A percentile compares a stretch with the other conserved stretches of the same genome.
Conservation (phyloP, 1,284 basidiomycete species). For the Anthracocystis panici-leucophaei region DNA sequence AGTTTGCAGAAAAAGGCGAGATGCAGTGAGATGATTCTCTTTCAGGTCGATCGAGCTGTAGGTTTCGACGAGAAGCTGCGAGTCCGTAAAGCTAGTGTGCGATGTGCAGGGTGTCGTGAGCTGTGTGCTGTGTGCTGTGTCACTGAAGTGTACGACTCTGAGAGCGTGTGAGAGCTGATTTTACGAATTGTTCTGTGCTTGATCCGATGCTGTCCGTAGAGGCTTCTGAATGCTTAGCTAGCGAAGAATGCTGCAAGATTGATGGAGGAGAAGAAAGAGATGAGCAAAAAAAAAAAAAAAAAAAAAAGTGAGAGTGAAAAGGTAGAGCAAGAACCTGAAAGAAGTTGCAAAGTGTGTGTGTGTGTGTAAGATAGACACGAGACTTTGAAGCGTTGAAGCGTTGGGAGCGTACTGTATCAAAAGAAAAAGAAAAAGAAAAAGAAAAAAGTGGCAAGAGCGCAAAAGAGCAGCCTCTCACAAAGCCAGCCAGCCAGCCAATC, state of each 20-base stretch:
- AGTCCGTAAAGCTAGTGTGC: not conserved
- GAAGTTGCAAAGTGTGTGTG: not conserved
- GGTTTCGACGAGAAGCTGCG: not conserved
- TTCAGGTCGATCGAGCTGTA: not conserved
- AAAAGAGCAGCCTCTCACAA: constrained; percentile 5
- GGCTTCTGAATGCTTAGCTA: not conserved
- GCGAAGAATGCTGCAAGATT: constrained; percentile 1
- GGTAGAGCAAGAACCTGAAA: constrained; percentile 1
- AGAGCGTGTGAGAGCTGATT: not conserved
- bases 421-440: not conserved
- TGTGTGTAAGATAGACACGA: constrained; percentile 6
- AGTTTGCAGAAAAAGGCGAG: constrained; percentile 8
- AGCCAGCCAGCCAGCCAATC: constrained; percentile 4
- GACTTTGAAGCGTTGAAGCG: not conserved
- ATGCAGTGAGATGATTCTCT: not conserved
- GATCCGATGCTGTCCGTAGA: constrained; percentile 8
- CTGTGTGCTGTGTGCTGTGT: not conserved
- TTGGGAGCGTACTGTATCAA: not conserved
- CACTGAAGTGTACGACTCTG: constrained; percentile 2
- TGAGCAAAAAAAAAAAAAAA: not conserved
- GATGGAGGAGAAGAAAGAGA: constrained; percentile 1
- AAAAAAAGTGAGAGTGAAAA: not conserved
- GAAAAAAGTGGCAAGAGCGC: constrained; percentile 22
- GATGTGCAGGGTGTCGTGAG: not conserved
- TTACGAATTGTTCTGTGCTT: not conserved